Evolutionary conservation across 2,329 filamentous ascomycete genomes (phyloP).

Genomic region (Cercospora zeina): DNA sequence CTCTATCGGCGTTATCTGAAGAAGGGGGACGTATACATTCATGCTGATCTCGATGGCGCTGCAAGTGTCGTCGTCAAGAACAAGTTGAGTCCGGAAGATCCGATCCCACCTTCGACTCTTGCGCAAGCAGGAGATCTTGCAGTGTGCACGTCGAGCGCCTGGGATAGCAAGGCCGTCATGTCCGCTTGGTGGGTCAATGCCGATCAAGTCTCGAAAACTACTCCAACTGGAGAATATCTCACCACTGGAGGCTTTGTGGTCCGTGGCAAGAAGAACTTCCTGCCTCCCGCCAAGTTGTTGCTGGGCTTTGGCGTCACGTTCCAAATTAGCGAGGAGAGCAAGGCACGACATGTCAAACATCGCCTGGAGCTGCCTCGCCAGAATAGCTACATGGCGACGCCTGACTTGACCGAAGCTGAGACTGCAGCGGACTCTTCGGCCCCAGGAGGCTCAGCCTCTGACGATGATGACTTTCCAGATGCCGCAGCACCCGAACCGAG

Average conservation of each 20-base stretch:
- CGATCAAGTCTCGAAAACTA: constrained; percentile 85
- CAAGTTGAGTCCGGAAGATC: constrained; percentile 72
- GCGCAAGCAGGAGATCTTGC: constrained; percentile 84
- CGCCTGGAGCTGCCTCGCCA: constrained; percentile 49
- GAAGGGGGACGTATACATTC: constrained; percentile 88
- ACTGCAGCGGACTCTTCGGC: constrained; percentile 36
- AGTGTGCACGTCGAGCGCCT: constrained; percentile 82
- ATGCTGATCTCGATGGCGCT: constrained; percentile 84
- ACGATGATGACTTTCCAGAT: constrained; percentile 38
- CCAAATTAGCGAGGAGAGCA: constrained; percentile 83
- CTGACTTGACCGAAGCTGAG: constrained; percentile 39
- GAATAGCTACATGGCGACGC: constrained; percentile 25
- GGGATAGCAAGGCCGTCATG: constrained; percentile 96
- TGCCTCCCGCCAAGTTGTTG: constrained; percentile 82
- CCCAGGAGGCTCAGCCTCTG: constrained; percentile 37
- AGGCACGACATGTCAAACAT: constrained; percentile 75
- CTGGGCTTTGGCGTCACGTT: constrained; percentile 88
- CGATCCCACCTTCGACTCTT: constrained; percentile 86
- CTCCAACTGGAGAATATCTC: constrained; percentile 76
- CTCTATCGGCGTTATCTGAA: constrained; percentile 84
- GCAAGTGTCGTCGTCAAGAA: constrained; percentile 90
- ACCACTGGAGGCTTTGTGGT: constrained; percentile 76
- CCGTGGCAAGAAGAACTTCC: constrained; percentile 82
- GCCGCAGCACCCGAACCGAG: constrained; percentile 29
- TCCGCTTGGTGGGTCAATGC: constrained; percentile 93